These are phyloP conservation scores for Dalbergia cochinchinensis DNA, from an alignment of 306 rosid genomes.

Conservation along the genomic window DNA sequence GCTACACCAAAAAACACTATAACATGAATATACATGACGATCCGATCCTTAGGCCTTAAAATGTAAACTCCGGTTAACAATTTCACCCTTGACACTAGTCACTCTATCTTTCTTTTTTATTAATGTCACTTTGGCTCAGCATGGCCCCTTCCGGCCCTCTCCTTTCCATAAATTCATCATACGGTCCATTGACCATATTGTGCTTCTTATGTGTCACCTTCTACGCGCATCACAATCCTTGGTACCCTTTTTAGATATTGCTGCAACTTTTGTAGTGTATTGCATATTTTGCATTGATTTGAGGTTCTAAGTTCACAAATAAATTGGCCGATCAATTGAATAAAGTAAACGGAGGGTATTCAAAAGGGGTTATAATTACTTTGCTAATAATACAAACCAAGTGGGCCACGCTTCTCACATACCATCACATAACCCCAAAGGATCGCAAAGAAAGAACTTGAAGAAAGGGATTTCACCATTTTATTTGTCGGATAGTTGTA, in stretches of 20 bases:
- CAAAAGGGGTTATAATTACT: not conserved
- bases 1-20: no score
- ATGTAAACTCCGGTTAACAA: no score
- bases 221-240: not conserved
- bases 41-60: no score
- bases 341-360: not conserved
- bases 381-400: not conserved
- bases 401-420: slow-evolving; percentile 44
- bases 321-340: not conserved
- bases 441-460: slow-evolving; percentile 27
- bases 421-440: not conserved
- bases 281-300: not conserved
- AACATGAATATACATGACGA: no score
- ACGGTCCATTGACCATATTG: slow-evolving; percentile 39
- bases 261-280: not conserved
- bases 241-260: not conserved
- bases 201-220: not conserved
- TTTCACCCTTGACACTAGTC: not conserved
- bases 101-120: not conserved
- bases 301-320: not conserved
- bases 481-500: slow-evolving; percentile 52
- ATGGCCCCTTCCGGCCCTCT: slow-evolving; percentile 3
- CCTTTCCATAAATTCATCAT: slow-evolving; percentile 7
- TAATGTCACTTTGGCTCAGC: slow-evolving; percentile 34
- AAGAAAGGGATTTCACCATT: slow-evolving; percentile 57